These are phyloP conservation scores for Bipolaris oryzae DNA, from an alignment of 2,329 filamentous ascomycete genomes.

Conservation along the genomic window DNA sequence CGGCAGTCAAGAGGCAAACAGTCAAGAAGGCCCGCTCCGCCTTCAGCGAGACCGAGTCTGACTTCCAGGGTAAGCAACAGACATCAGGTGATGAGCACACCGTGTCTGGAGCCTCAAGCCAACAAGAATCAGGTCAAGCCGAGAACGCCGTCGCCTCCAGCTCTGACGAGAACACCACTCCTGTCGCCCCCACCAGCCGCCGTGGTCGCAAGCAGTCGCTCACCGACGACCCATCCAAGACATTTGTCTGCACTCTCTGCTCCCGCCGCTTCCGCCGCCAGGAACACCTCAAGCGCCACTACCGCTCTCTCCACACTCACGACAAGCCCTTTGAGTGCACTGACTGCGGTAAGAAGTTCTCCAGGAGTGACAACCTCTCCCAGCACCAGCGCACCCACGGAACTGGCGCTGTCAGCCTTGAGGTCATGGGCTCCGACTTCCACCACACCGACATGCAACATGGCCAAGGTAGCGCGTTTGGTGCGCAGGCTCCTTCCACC, in stretches of 20 bases:
- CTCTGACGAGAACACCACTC: slow-evolving; percentile 49
- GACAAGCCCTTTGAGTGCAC: slow-evolving; percentile 98
- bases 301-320: slow-evolving; percentile 95
- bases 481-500: slow-evolving; percentile 45
- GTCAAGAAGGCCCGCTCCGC: slow-evolving; percentile 38
- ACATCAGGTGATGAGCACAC: slow-evolving; percentile 41
- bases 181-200: slow-evolving; percentile 68
- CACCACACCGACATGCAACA: slow-evolving; percentile 54
- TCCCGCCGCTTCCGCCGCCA: slow-evolving; percentile 96
- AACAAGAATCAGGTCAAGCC: slow-evolving; percentile 43
- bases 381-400: slow-evolving; percentile 96
- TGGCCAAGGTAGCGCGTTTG: slow-evolving; percentile 31
- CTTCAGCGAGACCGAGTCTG: slow-evolving; percentile 45
- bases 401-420: slow-evolving; percentile 87
- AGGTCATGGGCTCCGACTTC: slow-evolving; percentile 72
- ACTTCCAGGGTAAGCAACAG: slow-evolving; percentile 45
- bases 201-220: slow-evolving; percentile 98
- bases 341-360: slow-evolving; percentile 99
- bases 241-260: slow-evolving; percentile 95
- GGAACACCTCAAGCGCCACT: slow-evolving; percentile 98
- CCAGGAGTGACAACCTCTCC: slow-evolving; percentile 93
- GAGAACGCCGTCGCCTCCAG: slow-evolving; percentile 56
- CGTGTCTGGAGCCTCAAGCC: slow-evolving; percentile 46
- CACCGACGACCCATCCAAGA: slow-evolving; percentile 97
- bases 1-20: slow-evolving; percentile 35